Evolutionary conservation across 768 basidiomycete species (phyloP).

Genomic region (Termitomyces sp.): DNA sequence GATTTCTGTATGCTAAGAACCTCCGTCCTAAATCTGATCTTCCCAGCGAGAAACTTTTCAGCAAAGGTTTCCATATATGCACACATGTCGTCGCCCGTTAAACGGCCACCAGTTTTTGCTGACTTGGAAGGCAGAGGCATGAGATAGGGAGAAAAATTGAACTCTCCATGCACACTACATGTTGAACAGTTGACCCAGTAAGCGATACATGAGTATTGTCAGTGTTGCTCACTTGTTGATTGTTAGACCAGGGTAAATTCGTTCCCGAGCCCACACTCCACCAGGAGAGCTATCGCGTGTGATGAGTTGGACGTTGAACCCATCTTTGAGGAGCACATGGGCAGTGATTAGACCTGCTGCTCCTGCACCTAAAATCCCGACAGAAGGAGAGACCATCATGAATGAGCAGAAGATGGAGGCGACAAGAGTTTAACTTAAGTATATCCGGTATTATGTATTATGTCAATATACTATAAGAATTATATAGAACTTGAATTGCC

Average conservation of each 20-base stretch:
- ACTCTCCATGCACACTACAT: conserved; percentile 58
- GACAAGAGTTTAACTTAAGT: no score
- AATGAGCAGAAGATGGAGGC: no score
- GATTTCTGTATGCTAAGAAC: conserved; percentile 39
- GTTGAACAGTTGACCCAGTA: neutral
- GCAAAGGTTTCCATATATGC: conserved; percentile 53
- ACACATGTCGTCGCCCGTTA: conserved; percentile 48
- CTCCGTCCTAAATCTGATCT: conserved; percentile 37
- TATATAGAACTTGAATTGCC: no score
- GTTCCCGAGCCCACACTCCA: conserved; percentile 52
- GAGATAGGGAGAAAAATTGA: conserved; percentile 45
- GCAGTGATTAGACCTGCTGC: conserved; percentile 11
- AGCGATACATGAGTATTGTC: neutral
- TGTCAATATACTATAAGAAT: no score
- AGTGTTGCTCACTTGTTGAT: conserved; percentile 50
- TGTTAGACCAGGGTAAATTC: conserved; percentile 49
- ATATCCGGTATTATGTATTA: no score
- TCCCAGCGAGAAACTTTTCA: conserved; percentile 33
- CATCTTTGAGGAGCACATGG: conserved; percentile 31
- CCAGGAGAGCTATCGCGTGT: conserved; percentile 50
- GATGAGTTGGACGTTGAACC: conserved; percentile 52
- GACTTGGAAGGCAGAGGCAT: conserved; percentile 42
- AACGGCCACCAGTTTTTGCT: conserved; percentile 33
- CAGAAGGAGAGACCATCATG: neutral
- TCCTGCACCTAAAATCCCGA: conserved; percentile 10